phyloP scores from a whole-genome alignment of 1,284 basidiomycete species.

The Cutaneotrichosporon mucoides region DNA sequence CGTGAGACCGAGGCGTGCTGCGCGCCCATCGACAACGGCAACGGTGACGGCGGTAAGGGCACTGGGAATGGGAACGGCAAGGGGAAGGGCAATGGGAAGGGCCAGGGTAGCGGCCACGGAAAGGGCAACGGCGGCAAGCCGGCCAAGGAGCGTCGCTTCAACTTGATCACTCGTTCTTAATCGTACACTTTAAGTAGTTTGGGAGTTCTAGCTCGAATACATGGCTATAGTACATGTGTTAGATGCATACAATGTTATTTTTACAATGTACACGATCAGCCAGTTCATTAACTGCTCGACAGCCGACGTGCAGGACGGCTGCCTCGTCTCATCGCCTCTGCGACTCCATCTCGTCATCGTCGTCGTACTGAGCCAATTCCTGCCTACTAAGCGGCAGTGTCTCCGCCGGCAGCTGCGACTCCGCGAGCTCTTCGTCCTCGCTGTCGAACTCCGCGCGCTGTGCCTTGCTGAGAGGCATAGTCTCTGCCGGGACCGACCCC shows the following conservation, averaged over 20 bases:
- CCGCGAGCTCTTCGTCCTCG: neutral
- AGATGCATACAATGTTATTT: too few relatives aligned
- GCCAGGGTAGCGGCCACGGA: too few relatives aligned
- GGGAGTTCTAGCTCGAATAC: too few relatives aligned
- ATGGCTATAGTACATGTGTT: too few relatives aligned
- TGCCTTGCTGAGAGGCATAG: neutral
- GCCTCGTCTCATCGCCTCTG: too few relatives aligned
- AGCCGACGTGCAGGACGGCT: too few relatives aligned
- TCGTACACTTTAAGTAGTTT: too few relatives aligned
- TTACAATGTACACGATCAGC: too few relatives aligned
- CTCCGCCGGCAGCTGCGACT: neutral
- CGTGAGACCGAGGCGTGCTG: constrained; percentile 4
- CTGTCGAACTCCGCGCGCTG: neutral
- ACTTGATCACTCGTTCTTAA: neutral
- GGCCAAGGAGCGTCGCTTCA: too few relatives aligned
- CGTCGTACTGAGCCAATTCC: neutral
- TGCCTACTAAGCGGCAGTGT: neutral
- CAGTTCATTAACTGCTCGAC: too few relatives aligned
- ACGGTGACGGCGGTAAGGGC: neutral
- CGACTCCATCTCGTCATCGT: neutral
- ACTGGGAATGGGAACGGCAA: constrained; percentile 2
- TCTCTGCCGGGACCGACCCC: neutral
- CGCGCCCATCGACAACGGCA: neutral
- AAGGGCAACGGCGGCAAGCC: neutral
- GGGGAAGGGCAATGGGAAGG: too few relatives aligned